These are phyloP conservation scores for Tuber aestivum DNA, from an alignment of 495 filamentous ascomycete genomes.

Conservation along the genomic window DNA sequence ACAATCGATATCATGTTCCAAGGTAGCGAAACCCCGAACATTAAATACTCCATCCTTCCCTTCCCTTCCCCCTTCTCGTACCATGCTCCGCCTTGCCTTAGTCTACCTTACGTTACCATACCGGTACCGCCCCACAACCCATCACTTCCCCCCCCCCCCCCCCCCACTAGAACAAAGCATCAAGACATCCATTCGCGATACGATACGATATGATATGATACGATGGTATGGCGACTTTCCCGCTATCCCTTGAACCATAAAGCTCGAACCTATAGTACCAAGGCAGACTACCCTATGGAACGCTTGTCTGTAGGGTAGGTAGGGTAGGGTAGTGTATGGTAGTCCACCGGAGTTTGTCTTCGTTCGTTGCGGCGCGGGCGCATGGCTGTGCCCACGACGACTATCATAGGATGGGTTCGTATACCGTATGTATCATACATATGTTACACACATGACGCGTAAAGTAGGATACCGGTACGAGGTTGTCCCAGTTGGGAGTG, in stretches of 20 bases:
- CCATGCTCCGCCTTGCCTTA: neutral
- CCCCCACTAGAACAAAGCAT: neutral
- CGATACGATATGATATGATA: neutral
- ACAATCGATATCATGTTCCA: neutral
- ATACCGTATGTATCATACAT: neutral
- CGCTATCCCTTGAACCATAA: no score
- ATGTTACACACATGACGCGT: no score
- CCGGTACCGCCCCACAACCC: neutral
- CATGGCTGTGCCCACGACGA: neutral
- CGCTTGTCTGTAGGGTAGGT: no score
- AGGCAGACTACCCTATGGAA: neutral
- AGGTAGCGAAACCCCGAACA: neutral
- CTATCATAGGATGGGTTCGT: conserved; percentile 1
- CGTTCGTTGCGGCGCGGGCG: neutral
- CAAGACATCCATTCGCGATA: neutral
- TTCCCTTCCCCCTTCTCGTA: neutral
- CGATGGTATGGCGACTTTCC: no score
- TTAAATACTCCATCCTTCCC: neutral
- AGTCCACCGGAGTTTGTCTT: no score
- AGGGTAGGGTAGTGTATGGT: conserved; percentile 5
- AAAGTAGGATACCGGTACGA: neutral
- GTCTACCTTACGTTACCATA: neutral
- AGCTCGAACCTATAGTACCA: neutral
- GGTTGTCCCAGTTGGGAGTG: neutral
- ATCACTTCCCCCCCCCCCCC: neutral